Conservation (phyloP, 2,329 filamentous ascomycete species). For the Aotearoamyces nothofagi region DNA sequence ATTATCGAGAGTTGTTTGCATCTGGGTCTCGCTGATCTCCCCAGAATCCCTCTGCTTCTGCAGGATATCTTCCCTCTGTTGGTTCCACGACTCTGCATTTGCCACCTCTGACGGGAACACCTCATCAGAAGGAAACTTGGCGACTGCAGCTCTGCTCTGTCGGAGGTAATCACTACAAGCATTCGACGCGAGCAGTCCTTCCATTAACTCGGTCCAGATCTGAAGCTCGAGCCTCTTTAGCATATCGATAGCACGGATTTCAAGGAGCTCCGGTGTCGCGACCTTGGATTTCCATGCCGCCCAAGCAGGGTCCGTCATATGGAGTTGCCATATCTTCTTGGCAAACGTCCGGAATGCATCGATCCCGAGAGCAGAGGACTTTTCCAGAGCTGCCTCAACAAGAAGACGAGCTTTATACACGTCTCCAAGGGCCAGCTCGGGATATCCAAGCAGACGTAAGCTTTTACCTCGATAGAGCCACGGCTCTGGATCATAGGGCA, state of each 20-base stretch:
- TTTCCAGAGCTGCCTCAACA: slow-evolving; percentile 12
- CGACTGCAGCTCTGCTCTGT: slow-evolving; percentile 11
- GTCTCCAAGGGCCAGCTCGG: slow-evolving; percentile 18
- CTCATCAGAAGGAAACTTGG: slow-evolving; percentile 13
- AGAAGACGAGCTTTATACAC: slow-evolving; percentile 18
- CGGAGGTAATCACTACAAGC: slow-evolving; percentile 13
- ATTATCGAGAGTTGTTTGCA: slow-evolving; percentile 10
- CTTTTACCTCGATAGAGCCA: slow-evolving; percentile 14
- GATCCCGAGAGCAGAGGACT: slow-evolving; percentile 10
- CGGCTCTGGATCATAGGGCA: slow-evolving; percentile 14
- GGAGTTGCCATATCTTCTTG: slow-evolving; percentile 11
- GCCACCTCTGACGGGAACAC: slow-evolving; percentile 13
- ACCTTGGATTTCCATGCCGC: slow-evolving; percentile 9
- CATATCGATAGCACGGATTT: slow-evolving; percentile 7
- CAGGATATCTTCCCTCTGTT: slow-evolving; percentile 10
- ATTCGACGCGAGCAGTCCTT: slow-evolving; percentile 15
- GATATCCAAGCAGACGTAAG: slow-evolving; percentile 15
- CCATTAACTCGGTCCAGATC: slow-evolving; percentile 15
- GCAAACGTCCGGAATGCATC: slow-evolving; percentile 14
- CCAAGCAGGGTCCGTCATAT: slow-evolving; percentile 13
- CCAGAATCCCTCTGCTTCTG: slow-evolving; percentile 7
- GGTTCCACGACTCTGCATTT: slow-evolving; percentile 13
- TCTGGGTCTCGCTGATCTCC: slow-evolving; percentile 10
- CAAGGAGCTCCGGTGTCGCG: slow-evolving; percentile 10
- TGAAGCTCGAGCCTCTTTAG: slow-evolving; percentile 13